Evolutionary conservation across 192 early-diverging fungal species (phyloP).

Genomic region (Coemansia sp.): DNA sequence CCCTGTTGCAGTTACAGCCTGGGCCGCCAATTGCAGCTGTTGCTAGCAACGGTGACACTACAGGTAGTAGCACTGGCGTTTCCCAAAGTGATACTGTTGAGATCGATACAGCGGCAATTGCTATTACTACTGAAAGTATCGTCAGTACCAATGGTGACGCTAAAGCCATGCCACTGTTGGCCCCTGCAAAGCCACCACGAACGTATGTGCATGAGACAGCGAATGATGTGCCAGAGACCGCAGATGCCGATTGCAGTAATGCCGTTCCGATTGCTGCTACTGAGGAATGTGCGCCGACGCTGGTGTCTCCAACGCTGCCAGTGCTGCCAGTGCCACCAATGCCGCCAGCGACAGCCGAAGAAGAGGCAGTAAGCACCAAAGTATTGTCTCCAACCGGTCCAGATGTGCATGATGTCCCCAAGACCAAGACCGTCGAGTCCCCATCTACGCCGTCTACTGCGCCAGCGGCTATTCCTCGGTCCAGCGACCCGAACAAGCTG

Average conservation of each 20-base stretch:
- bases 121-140: neutral
- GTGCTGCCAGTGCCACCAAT: neutral
- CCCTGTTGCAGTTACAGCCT: neutral
- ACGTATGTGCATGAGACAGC: neutral
- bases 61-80: neutral
- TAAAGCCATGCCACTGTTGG: constrained; percentile 5
- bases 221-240: neutral
- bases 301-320: constrained; percentile 5
- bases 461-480: constrained; percentile 19
- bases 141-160: neutral
- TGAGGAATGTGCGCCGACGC: neutral
- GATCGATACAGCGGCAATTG: neutral
- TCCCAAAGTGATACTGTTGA: neutral
- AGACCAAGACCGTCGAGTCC: constrained; percentile 9
- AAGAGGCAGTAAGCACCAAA: constrained; percentile 6
- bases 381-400: neutral
- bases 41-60: neutral
- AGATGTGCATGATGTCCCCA: constrained; percentile 2
- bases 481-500: constrained; percentile 2
- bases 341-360: neutral
- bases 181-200: constrained; percentile 22
- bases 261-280: neutral
- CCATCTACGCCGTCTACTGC: constrained; percentile 12
- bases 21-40: neutral
- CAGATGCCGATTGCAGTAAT: neutral